Percentiles rank a stretch among this genome's conserved stretches.
These are phyloP conservation scores for Trametes maxima DNA, from an alignment of 768 basidiomycete species.

Conservation along the genomic window DNA sequence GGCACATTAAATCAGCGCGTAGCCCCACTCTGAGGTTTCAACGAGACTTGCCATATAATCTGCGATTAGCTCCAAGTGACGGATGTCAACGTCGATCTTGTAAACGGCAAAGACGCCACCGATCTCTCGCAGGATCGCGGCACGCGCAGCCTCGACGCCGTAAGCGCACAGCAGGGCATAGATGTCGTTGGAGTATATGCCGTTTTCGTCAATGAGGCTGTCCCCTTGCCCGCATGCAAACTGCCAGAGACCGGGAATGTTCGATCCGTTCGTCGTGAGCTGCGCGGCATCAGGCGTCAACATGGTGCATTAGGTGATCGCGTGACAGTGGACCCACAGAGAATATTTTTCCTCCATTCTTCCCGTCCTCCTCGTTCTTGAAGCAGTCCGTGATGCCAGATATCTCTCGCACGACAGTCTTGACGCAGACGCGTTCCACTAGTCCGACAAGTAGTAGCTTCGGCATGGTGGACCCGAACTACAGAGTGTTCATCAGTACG, in stretches of 20 bases:
- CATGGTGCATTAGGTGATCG: background rate
- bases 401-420: constrained; percentile 88
- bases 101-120: constrained; percentile 91
- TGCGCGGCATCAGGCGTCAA: constrained; percentile 33
- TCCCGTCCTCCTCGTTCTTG: constrained; percentile 62
- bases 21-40: background rate
- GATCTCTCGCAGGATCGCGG: constrained; percentile 89
- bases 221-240: constrained; percentile 51
- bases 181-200: constrained; percentile 93
- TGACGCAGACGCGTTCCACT: constrained; percentile 83
- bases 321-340: constrained; percentile 43
- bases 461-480: constrained; percentile 89
- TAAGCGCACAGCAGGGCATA: constrained; percentile 89
- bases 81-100: constrained; percentile 91
- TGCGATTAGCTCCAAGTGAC: constrained; percentile 95
- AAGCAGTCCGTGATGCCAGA: constrained; percentile 88
- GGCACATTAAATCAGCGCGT: background rate
- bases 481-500: constrained; percentile 4
- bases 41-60: constrained; percentile 89
- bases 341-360: constrained; percentile 50
- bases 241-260: constrained; percentile 87
- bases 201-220: constrained; percentile 67
- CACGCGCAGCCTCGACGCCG: constrained; percentile 95
- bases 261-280: constrained; percentile 92
- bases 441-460: constrained; percentile 94